Evolutionary conservation across 2,329 filamentous ascomycete species (phyloP).

Genomic region (Colletotrichum sidae): DNA sequence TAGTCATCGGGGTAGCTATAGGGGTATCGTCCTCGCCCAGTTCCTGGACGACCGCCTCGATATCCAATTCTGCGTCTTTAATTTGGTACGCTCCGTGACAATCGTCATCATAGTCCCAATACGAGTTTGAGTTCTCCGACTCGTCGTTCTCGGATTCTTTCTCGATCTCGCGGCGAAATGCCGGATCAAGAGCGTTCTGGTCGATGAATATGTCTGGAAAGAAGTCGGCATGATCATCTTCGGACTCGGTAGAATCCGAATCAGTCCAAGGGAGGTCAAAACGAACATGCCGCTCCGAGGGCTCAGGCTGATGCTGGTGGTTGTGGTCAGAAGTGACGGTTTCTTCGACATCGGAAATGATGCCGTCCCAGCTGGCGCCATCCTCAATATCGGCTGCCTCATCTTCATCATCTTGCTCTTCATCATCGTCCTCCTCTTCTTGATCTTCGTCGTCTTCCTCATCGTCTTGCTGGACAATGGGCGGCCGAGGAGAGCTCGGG

Average conservation of each 20-base stretch:
- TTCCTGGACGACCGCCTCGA: conserved; percentile 53
- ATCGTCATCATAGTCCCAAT: conserved; percentile 71
- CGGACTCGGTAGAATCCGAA: conserved; percentile 72
- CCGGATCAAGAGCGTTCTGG: conserved; percentile 78
- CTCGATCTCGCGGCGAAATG: conserved; percentile 80
- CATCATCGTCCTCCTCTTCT: conserved; percentile 54
- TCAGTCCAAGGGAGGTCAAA: conserved; percentile 78
- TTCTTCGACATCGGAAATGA: conserved; percentile 61
- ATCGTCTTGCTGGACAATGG: conserved; percentile 43
- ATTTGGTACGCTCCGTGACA: conserved; percentile 58
- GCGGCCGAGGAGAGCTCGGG: conserved; percentile 64
- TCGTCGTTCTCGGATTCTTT: conserved; percentile 68
- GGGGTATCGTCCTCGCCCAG: conserved; percentile 56
- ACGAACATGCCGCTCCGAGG: conserved; percentile 73
- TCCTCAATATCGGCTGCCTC: conserved; percentile 53
- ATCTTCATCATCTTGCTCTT: conserved; percentile 52
- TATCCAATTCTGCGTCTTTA: conserved; percentile 54
- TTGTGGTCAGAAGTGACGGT: conserved; percentile 56
- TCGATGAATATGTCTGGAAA: conserved; percentile 85
- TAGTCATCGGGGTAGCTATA: conserved; percentile 49
- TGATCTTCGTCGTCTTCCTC: conserved; percentile 51
- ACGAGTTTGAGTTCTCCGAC: conserved; percentile 68
- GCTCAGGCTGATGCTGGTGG: conserved; percentile 43
- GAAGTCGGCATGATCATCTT: conserved; percentile 72
- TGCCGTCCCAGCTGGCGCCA: conserved; percentile 66